phyloP scores from a whole-genome alignment of 192 early-diverging fungal genomes.

The Physocladia obscura region DNA sequence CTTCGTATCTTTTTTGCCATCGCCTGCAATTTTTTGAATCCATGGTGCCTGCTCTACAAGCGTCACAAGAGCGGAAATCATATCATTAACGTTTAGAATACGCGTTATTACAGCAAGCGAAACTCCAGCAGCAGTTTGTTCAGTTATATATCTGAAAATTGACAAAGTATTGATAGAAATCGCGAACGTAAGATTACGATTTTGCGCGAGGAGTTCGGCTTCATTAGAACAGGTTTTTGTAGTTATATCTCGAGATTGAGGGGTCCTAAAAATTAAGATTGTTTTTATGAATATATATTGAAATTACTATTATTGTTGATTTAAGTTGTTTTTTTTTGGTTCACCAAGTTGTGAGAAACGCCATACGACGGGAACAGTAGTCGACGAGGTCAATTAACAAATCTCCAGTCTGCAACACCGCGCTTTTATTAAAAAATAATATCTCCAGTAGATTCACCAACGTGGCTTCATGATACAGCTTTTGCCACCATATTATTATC shows the following conservation, averaged over 20 bases:
- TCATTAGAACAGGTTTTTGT: not conserved
- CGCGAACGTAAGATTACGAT: conserved; percentile 37
- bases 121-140: conserved; percentile 31
- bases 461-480: conserved; percentile 58
- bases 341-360: conserved; percentile 35
- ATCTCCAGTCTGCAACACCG: conserved; percentile 33
- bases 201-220: conserved; percentile 3
- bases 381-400: conserved; percentile 46
- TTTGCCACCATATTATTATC: not conserved
- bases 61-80: conserved; percentile 29
- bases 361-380: conserved; percentile 42
- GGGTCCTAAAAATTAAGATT: no score
- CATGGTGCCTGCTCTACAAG: conserved; percentile 45
- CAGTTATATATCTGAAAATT: conserved; percentile 47
- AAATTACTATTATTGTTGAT: no score
- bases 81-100: conserved; percentile 40
- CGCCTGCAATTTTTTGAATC: conserved; percentile 29
- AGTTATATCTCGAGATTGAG: not conserved
- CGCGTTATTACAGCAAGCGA: conserved; percentile 37
- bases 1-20: not conserved
- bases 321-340: no score
- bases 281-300: no score
- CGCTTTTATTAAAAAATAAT: conserved; percentile 37
- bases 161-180: conserved; percentile 39
- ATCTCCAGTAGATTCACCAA: conserved; percentile 54